Conservation (phyloP, 169 alveolate genomes). For the Besnoitia besnoiti region DNA sequence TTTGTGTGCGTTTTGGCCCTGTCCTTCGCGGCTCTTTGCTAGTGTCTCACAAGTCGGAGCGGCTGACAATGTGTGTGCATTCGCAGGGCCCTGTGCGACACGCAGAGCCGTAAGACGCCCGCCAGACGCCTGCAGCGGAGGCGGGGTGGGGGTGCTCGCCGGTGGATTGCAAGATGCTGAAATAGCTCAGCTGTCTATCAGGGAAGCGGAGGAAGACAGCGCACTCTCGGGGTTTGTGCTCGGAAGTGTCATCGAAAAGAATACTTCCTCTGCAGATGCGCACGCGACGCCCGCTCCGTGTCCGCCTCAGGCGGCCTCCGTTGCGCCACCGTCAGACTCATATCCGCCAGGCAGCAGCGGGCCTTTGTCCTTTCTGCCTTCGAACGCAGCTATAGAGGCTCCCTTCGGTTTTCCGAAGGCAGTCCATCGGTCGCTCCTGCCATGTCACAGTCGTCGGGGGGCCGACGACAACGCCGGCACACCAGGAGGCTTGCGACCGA, state of each 20-base stretch:
- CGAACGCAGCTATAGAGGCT: constrained; percentile 15
- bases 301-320: neutral
- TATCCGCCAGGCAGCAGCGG: neutral
- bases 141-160: no score
- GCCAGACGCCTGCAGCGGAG: no score
- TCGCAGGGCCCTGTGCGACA: no score
- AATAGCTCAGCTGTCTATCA: neutral
- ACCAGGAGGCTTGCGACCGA: no score
- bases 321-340: neutral
- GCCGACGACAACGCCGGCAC: neutral
- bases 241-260: neutral
- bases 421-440: neutral
- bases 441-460: neutral
- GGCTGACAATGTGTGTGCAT: no score
- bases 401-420: constrained; percentile 12
- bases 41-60: no score
- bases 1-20: no score
- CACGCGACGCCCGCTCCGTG: neutral
- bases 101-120: no score
- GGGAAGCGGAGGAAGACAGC: neutral
- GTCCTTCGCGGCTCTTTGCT: no score
- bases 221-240: neutral
- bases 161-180: no score
- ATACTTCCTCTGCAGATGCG: neutral
- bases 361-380: neutral